Conservation (phyloP, 352 stramenopile species). For the Globisporangium echinulatum region DNA sequence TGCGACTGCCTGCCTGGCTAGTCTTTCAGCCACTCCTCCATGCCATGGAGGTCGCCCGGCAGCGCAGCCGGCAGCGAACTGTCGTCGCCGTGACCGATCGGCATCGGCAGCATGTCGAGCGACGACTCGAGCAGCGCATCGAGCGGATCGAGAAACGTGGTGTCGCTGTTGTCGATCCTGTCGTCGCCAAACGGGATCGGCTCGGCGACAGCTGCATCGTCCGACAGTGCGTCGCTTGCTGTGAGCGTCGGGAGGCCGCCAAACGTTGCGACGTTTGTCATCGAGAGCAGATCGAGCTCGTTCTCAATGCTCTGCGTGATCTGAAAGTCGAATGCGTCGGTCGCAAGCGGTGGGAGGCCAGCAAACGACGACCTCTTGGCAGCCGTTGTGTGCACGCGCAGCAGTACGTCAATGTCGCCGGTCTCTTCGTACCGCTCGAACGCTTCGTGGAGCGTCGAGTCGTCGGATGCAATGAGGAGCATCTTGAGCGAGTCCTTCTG, state of each 20-base stretch:
- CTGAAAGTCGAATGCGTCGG: conserved; percentile 62
- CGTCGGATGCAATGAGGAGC: conserved; percentile 71
- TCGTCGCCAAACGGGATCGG: conserved; percentile 34
- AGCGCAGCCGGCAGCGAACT: conserved; percentile 38
- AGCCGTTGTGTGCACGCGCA: conserved; percentile 55
- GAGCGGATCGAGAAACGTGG: conserved; percentile 39
- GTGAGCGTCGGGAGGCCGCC: neutral
- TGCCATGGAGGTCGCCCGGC: conserved; percentile 64
- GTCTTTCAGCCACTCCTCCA: conserved; percentile 79
- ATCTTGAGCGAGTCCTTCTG: conserved; percentile 80
- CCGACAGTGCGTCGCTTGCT: neutral
- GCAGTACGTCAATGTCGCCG: conserved; percentile 60
- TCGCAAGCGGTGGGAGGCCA: conserved; percentile 51
- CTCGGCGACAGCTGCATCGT: conserved; percentile 16
- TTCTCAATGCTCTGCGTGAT: conserved; percentile 79
- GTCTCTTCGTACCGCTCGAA: conserved; percentile 82
- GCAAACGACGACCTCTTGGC: conserved; percentile 39
- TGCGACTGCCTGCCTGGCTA: no score
- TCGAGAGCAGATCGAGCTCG: conserved; percentile 69
- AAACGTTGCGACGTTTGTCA: conserved; percentile 43
- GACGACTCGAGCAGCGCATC: conserved; percentile 47
- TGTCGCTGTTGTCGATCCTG: conserved; percentile 21
- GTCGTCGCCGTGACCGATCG: conserved; percentile 52
- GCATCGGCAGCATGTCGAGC: conserved; percentile 55
- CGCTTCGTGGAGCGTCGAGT: conserved; percentile 58